A percentile compares a stretch with the other conserved stretches of the same genome.
These are phyloP conservation scores for Colletotrichum scovillei DNA, from an alignment of 2,329 filamentous ascomycete genomes.

Conservation along the genomic window DNA sequence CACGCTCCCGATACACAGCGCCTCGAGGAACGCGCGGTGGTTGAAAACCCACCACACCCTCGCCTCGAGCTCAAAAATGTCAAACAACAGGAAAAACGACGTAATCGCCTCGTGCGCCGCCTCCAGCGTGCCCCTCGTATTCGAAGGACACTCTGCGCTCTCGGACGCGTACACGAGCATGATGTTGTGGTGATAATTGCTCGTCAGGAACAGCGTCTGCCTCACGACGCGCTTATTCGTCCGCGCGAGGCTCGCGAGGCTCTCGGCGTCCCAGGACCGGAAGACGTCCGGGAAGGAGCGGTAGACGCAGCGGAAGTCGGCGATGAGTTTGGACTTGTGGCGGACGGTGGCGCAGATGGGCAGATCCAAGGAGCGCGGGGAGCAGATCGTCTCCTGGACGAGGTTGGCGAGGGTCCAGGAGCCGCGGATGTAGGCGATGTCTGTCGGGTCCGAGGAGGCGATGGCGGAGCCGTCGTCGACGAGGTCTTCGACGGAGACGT, in stretches of 20 bases:
- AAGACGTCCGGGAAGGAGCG: conserved; percentile 79
- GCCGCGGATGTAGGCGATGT: conserved; percentile 78
- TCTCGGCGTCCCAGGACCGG: conserved; percentile 73
- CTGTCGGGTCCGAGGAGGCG: conserved; percentile 71
- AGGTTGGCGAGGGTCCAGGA: conserved; percentile 85
- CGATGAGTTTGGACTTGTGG: conserved; percentile 77
- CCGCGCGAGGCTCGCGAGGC: conserved; percentile 66
- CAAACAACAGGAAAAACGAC: conserved; percentile 80
- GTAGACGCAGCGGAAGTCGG: conserved; percentile 77
- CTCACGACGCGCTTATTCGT: conserved; percentile 75
- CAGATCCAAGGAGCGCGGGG: conserved; percentile 77
- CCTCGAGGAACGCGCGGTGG: conserved; percentile 83
- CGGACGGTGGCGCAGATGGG: conserved; percentile 76
- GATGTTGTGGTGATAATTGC: conserved; percentile 85
- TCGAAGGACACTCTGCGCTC: conserved; percentile 71
- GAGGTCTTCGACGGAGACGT: conserved; percentile 80
- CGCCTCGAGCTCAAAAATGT: conserved; percentile 76
- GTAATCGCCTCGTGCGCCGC: conserved; percentile 80
- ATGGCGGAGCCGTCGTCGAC: conserved; percentile 70
- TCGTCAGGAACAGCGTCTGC: conserved; percentile 83
- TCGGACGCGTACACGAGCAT: conserved; percentile 83
- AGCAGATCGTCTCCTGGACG: conserved; percentile 81
- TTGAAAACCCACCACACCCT: conserved; percentile 89
- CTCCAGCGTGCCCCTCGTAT: conserved; percentile 77
- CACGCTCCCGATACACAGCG: conserved; percentile 73